Evolutionary conservation across 768 basidiomycete genomes (phyloP).

Genomic region (Termitomyces bulborhizus): DNA sequence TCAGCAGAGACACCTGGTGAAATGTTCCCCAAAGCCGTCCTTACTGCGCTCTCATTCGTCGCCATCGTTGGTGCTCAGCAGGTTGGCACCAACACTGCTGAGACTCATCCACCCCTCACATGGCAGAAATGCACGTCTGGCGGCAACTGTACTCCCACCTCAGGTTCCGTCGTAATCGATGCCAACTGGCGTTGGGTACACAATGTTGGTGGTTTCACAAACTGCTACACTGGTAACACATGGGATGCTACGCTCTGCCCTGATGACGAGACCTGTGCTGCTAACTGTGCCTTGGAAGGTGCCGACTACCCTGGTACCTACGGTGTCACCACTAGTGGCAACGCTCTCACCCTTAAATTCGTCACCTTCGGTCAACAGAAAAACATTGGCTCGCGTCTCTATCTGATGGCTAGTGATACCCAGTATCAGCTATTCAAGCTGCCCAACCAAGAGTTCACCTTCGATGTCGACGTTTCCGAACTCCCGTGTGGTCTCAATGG

Average conservation of each 20-base stretch:
- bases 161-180: conserved; percentile 41
- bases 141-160: conserved; percentile 33
- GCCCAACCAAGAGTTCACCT: conserved; percentile 6
- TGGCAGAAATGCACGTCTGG: conserved; percentile 45
- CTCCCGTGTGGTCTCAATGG: conserved; percentile 55
- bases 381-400: conserved; percentile 39
- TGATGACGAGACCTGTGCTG: conserved; percentile 34
- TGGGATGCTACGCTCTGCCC: conserved; percentile 48
- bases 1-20: background rate
- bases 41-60: conserved; percentile 21
- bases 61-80: conserved; percentile 37
- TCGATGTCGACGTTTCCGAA: conserved; percentile 38
- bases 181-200: conserved; percentile 56
- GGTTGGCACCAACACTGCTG: conserved; percentile 36
- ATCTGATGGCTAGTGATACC: conserved; percentile 41
- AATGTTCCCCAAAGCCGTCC: conserved; percentile 9
- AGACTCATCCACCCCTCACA: conserved; percentile 36
- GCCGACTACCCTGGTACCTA: conserved; percentile 45
- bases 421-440: conserved; percentile 26
- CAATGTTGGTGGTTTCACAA: conserved; percentile 27
- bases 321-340: conserved; percentile 44
- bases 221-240: conserved; percentile 51
- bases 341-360: conserved; percentile 42
- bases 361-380: conserved; percentile 29
- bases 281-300: conserved; percentile 25